Percentiles rank a stretch among this genome's conserved stretches.
Conservation (phyloP, 2,329 filamentous ascomycete species). For the Blastomyces emzantsi region DNA sequence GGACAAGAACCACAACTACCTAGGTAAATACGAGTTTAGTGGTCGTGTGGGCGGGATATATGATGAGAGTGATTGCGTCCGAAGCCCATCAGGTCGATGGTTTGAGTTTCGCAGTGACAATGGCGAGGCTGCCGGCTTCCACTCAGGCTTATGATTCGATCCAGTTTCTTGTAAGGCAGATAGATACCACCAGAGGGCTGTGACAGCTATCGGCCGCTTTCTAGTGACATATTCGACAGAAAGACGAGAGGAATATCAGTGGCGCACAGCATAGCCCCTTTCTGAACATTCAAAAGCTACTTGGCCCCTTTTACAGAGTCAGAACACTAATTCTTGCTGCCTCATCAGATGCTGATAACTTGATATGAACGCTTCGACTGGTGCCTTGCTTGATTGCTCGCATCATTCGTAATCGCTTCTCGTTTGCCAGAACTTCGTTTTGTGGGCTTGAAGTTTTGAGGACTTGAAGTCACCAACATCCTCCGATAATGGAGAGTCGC, state of each 20-base stretch:
- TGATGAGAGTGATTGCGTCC: neutral
- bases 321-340: neutral
- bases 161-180: neutral
- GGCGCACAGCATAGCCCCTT: neutral
- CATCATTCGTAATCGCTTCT: neutral
- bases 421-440: neutral
- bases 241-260: neutral
- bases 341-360: neutral
- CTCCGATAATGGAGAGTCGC: conserved; percentile 9
- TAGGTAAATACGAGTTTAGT: neutral
- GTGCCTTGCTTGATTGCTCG: no score
- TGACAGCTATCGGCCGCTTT: neutral
- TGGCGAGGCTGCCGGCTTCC: neutral
- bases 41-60: no score
- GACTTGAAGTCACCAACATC: neutral
- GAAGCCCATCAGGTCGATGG: neutral
- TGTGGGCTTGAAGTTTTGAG: neutral
- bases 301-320: neutral
- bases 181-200: neutral
- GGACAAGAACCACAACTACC: neutral
- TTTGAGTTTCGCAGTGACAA: neutral
- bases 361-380: no score
- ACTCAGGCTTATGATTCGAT: neutral
- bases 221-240: neutral
- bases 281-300: neutral